Evolutionary conservation across 208 protist species (phyloP), one percentile per base, ranked within the genome.

Genomic region (Wallacemonas sp.): DNA sequence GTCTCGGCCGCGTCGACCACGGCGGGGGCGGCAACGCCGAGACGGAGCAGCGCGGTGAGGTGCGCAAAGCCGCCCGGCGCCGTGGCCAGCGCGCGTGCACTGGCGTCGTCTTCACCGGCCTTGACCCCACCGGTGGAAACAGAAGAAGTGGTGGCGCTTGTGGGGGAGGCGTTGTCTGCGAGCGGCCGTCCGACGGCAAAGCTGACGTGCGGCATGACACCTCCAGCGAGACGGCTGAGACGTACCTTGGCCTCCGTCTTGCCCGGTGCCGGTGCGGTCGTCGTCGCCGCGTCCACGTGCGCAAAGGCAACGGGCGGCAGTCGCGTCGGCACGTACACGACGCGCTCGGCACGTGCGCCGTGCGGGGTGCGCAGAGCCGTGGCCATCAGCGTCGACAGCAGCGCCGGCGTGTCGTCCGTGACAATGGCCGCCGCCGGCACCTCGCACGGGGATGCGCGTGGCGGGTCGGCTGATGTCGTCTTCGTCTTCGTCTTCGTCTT

Each of bases 111-210:
- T n/a, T n/a, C n/a, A n/a, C n/a, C n/a, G n/a, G n/a, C n/a, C n/a
- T n/a, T n/a, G n/a, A n/a, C n/a, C n/a, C n/a, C n/a, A n/a, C n/a
- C n/a, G n/a, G n/a, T n/a, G n/a, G n/a, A n/a, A n/a, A n/a, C n/a
- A n/a, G n/a, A n/a, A n/a, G n/a, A n/a, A n/a, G n/a, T n/a, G n/a
- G n/a, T n/a, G n/a, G n/a, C n/a, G n/a, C 16, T 22, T 22, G 50
- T 33, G 26, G 16, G n/a, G n/a, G n/a, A n/a, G n/a, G n/a, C n/a
- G n/a, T n/a, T 36, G 16, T 11, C 50, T 14, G 39, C 8, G 12
- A 50, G n/a, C 20, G 57, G 41, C 52, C 39, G 52, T n/a, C 87
- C 87, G 8, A 93, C 87, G 31, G 87, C 87, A 63, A 93, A 93
- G 32, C 50, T 52, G 0, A 89, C 87, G 11, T 70, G 44, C 31